Percentiles rank a stretch among this genome's conserved stretches.
Evolutionary conservation across 768 basidiomycete species (phyloP).

Genomic region (Glaciozyma antarctica): DNA sequence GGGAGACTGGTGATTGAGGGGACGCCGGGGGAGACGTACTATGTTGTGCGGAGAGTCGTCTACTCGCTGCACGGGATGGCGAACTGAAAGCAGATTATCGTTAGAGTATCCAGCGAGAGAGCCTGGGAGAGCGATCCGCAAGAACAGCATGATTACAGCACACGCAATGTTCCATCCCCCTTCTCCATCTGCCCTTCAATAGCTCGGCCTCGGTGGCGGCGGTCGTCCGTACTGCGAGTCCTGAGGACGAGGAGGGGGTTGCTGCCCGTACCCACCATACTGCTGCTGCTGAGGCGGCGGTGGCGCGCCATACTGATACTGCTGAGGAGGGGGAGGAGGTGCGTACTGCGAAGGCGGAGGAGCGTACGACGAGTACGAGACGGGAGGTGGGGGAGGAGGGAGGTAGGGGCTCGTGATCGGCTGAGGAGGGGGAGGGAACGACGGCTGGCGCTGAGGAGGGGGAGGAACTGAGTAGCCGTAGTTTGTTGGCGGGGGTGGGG

Average conservation of each 20-base stretch:
- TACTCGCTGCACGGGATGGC: slow-evolving; percentile 63
- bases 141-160: too few relatives aligned
- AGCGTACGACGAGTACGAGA: slow-evolving; percentile 1
- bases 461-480: slow-evolving; percentile 29
- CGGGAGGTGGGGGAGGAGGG: slow-evolving; percentile 14
- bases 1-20: slow-evolving; percentile 86
- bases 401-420: slow-evolving; percentile 3
- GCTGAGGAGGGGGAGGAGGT: background rate
- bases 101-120: too few relatives aligned
- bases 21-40: slow-evolving; percentile 76
- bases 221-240: background rate
- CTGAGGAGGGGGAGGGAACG: background rate
- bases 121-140: too few relatives aligned
- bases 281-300: slow-evolving; percentile 5
- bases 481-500: background rate
- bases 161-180: too few relatives aligned
- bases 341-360: slow-evolving; percentile 7
- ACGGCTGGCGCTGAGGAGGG: slow-evolving; percentile 8
- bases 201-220: too few relatives aligned
- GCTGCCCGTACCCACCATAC: slow-evolving; percentile 5
- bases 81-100: too few relatives aligned
- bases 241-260: background rate
- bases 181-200: too few relatives aligned
- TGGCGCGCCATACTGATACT: background rate
- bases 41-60: slow-evolving; percentile 76